Conservation (phyloP, 1,139 yeast species). For the Scheffersomyces lignicola region DNA sequence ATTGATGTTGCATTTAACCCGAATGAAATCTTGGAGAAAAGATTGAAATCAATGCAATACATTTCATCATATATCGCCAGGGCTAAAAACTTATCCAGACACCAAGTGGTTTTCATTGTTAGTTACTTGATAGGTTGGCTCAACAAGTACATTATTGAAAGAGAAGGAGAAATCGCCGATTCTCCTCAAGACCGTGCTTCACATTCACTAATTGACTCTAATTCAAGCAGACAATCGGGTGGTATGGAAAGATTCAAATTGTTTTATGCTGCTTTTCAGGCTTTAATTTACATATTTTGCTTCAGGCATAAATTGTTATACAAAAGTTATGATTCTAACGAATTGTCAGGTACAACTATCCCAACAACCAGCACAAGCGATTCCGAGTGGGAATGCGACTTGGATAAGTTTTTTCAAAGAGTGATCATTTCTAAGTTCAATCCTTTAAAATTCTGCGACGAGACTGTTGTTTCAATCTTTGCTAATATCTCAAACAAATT, state of each 20-base stretch:
- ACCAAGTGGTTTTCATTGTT: conserved; percentile 76
- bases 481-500: conserved; percentile 90
- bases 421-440: conserved; percentile 85
- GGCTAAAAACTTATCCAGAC: conserved; percentile 68
- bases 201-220: not conserved
- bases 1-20: conserved; percentile 79
- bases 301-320: conserved; percentile 72
- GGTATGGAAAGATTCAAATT: conserved; percentile 81
- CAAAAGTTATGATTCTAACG: conserved; percentile 21
- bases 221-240: conserved; percentile 28
- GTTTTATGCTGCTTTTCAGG: conserved; percentile 92
- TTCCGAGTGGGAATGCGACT: conserved; percentile 73
- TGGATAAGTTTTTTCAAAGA: conserved; percentile 86
- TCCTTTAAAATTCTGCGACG: conserved; percentile 91
- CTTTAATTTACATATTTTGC: conserved; percentile 86
- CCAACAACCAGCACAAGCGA: conserved; percentile 14
- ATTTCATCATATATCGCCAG: conserved; percentile 89
- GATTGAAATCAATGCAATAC: conserved; percentile 89
- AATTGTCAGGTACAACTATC: conserved; percentile 7
- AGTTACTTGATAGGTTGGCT: conserved; percentile 83
- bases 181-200: conserved; percentile 26
- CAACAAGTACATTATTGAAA: conserved; percentile 72
- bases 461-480: conserved; percentile 89
- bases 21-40: conserved; percentile 65
- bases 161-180: conserved; percentile 76